A percentile compares a stretch with the other conserved stretches of the same genome.
phyloP scores from a whole-genome alignment of 2,329 filamentous ascomycete species.

The Penicillium sp. region DNA sequence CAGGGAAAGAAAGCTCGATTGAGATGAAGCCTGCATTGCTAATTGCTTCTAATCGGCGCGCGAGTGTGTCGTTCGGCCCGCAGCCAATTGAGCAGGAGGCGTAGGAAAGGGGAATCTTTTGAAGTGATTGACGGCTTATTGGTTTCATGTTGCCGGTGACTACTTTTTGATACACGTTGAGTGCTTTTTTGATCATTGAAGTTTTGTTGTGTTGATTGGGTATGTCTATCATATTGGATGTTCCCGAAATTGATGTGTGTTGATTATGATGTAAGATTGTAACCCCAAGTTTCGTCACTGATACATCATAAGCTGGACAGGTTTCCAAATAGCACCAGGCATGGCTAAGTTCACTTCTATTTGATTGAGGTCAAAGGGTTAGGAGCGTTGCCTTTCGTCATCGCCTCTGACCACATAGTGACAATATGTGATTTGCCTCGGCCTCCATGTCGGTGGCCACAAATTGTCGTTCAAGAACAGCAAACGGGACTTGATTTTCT shows the following conservation, averaged over 20 bases:
- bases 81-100: slow-evolving; percentile 47
- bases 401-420: slow-evolving; percentile 16
- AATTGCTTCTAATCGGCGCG: slow-evolving; percentile 42
- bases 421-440: slow-evolving; percentile 4
- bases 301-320: neutral
- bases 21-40: slow-evolving; percentile 53
- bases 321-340: neutral
- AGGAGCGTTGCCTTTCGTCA: neutral
- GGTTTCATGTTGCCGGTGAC: slow-evolving; percentile 6
- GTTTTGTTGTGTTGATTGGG: neutral
- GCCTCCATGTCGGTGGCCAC: slow-evolving; percentile 18
- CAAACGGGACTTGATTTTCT: neutral
- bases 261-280: slow-evolving; percentile 15
- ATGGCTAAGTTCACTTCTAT: neutral
- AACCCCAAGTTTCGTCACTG: neutral
- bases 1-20: slow-evolving; percentile 74
- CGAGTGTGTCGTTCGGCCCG: slow-evolving; percentile 34
- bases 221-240: neutral
- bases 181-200: neutral
- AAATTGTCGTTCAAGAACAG: slow-evolving; percentile 17
- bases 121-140: neutral
- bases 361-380: neutral
- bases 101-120: slow-evolving; percentile 38
- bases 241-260: neutral
- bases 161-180: neutral